Base-by-base conservation (phyloP, 116 monocot genomes). In the Dioscorea cayenensis region DNA sequence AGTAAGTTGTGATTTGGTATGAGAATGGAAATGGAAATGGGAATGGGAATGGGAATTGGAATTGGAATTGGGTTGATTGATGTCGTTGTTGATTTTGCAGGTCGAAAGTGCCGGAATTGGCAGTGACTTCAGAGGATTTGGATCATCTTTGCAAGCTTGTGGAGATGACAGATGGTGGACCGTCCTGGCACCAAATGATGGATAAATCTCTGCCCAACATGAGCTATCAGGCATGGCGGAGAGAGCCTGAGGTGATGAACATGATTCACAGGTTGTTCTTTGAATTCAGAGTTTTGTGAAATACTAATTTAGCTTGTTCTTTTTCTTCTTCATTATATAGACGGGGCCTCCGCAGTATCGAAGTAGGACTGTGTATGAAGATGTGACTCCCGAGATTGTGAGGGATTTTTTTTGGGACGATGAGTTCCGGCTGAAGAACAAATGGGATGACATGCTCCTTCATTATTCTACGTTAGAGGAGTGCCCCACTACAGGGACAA, bases 371-470 rank as follows among this genome's bases (percentile, higher is more conserved):
- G 62, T 96, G 27, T 92, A 87, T 70, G 92, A 96, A 71, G 90
- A 92, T 66, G 88, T 81, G 5, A 77, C 84, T 0, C 90, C 96
- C 0, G 88, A 92, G 60, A 73, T 73, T 32, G 80, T 96, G 75
- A 82, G 88, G 82, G 96, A 96, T 74, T 96, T 96, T 73, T 96
- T 96, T 71, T 92, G 96, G 96, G 96, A 96, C 60, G 96, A 96
- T 64, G 84, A 92, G 58, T 96, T 90, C 69, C 55, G 96, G 55
- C 66, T 80, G 14, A 84, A 84, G 65, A 83, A 83, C 64, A 87
- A 75, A 55, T 96, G 96, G 96, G 96, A 96, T 75, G 92, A 96
- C 72, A 96, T 96, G 96, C 96, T 96, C 49, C 80, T 96, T 27
- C 67, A 90, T 22, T 84, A 92, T 28, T 62, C 78, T n/a, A 84